Conservation (phyloP, 257 asterid species). For the Lavandula angustifolia region DNA sequence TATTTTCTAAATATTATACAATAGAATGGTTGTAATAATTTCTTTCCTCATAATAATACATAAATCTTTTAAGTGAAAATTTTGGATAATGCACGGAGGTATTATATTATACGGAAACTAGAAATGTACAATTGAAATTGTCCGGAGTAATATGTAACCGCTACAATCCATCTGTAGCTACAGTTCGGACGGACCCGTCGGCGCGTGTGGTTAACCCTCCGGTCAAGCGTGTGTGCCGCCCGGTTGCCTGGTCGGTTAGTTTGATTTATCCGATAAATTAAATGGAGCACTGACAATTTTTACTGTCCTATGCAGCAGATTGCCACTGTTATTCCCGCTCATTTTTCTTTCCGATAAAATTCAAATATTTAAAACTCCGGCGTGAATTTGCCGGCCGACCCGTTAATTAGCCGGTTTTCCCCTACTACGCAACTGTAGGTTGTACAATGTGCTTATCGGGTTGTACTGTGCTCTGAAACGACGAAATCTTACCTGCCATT, state of each 20-base stretch:
- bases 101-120: too few relatives aligned
- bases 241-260: slow-evolving; percentile 1
- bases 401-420: background rate
- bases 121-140: too few relatives aligned
- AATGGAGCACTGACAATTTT: slow-evolving; percentile 27
- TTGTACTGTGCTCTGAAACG: slow-evolving; percentile 26
- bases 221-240: slow-evolving; percentile 3
- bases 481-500: slow-evolving; percentile 27
- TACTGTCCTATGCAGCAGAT: slow-evolving; percentile 24
- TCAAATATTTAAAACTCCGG: slow-evolving; percentile 33
- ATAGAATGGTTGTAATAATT: too few relatives aligned
- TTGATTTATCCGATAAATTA: slow-evolving; percentile 16
- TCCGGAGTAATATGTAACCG: too few relatives aligned
- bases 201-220: slow-evolving; percentile 8
- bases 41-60: too few relatives aligned
- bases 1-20: too few relatives aligned
- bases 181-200: background rate
- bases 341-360: slow-evolving; percentile 31
- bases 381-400: slow-evolving; percentile 29
- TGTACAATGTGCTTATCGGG: slow-evolving; percentile 6
- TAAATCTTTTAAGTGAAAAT: too few relatives aligned
- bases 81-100: too few relatives aligned
- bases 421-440: background rate
- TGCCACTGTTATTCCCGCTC: slow-evolving; percentile 65
- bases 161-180: background rate